A percentile compares a stretch with the other conserved stretches of the same genome.
These are phyloP conservation scores for Carex arenaria DNA, from an alignment of 202 grass and related monocot species.

Conservation along the genomic window DNA sequence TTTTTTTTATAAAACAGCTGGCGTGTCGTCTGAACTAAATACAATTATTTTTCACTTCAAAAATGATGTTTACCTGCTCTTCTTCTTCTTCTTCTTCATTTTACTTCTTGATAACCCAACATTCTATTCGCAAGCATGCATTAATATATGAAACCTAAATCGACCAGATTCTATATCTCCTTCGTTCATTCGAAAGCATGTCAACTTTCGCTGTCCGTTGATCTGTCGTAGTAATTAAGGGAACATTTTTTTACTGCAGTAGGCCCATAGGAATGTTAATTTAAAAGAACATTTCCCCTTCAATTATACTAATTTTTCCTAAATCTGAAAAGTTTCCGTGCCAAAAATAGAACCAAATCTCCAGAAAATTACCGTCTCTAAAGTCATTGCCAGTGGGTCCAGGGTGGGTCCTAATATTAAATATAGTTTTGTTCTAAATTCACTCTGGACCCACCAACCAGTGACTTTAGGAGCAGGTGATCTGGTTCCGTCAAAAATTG, in stretches of 20 bases:
- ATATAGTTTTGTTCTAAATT: too few relatives aligned
- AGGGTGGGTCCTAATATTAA: too few relatives aligned
- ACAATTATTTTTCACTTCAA: conserved; percentile 1
- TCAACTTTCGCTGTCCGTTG: not conserved
- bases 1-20: not conserved
- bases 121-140: not conserved
- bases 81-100: not conserved
- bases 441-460: too few relatives aligned
- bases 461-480: too few relatives aligned
- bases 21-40: not conserved
- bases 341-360: not conserved
- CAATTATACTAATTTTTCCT: not conserved
- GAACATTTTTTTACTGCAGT: not conserved
- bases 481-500: not conserved
- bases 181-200: not conserved
- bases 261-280: not conserved
- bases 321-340: not conserved
- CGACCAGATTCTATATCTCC: not conserved
- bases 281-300: not conserved
- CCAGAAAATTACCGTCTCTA: too few relatives aligned
- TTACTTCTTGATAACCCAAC: not conserved
- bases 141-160: not conserved
- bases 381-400: too few relatives aligned
- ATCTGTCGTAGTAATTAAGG: not conserved
- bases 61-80: not conserved